Base-by-base conservation (phyloP, 106 monocot genomes). In the Acorus calamus region DNA sequence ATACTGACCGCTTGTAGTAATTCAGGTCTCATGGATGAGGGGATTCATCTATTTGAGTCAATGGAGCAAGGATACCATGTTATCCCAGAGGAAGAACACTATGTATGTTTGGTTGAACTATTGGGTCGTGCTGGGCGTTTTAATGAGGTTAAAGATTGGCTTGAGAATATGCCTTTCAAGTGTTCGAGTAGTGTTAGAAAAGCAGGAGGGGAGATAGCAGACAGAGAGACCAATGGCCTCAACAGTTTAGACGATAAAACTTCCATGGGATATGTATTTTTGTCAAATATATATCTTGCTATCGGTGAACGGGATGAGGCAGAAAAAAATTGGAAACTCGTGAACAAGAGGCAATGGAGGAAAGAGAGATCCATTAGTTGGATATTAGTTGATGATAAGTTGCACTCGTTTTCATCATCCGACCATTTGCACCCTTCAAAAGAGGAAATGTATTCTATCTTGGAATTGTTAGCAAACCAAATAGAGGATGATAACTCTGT, bases 101-200 rank as follows among this genome's bases (percentile, higher is more conserved):
- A 84, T 69, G 53, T 73, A 5, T 96, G 91, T 60, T 79, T 87
- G 69, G 82, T 90, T 14, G 86, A 90, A 44, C 73, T 87, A 46
- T 67, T 94, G 49, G 81, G 78, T 42, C 74, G 74, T 53, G 76
- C 83, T 11, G 86, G 80, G 7, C 70, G 44, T 47, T 51, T 87
- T 65, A 60, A 84, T 42, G 79, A 94, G 54, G 79, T 77, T 9
- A 50, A 77, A 50, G 65, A 73, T 12, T 79, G 76, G 83, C 63
- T 89, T 4, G 4, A 42, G 14, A 81, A 71, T 47, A 74, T 55
- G 42, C 81, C 69, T n/a, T 47, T 77, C 75, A 4, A 78, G 68
- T 71, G 42, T 46, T 45, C 69, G 60, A 4, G 69, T 69, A 46
- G 48, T 68, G 44, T 70, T 82, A 43, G 84, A 76, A 68, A 77